These are phyloP conservation scores for Candida pseudofarinosa DNA, from an alignment of 805 yeast genomes.

Conservation along the genomic window DNA sequence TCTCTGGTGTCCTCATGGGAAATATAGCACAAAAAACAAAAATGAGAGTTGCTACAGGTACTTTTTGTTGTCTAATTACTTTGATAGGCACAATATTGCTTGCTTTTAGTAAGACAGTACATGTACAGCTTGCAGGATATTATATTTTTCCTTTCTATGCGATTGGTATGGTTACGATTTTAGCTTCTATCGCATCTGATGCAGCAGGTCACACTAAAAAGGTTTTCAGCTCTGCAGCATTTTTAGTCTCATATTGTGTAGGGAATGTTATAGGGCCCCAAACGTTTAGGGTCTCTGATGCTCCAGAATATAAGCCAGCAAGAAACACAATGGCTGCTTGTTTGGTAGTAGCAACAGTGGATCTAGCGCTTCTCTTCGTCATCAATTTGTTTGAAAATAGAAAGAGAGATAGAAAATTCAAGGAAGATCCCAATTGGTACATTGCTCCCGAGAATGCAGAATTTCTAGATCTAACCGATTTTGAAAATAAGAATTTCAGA, in stretches of 20 bases:
- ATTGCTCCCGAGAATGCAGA: slow-evolving; percentile 40
- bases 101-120: too few species aligned
- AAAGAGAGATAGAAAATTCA: slow-evolving; percentile 23
- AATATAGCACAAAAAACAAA: too few species aligned
- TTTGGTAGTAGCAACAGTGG: background rate
- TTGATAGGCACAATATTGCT: too few species aligned
- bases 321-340: slow-evolving; percentile 38
- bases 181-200: slow-evolving; percentile 42
- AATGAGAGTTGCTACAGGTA: too few species aligned
- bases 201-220: slow-evolving; percentile 58
- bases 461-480: slow-evolving; percentile 51
- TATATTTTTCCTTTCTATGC: too few species aligned
- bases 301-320: slow-evolving; percentile 42
- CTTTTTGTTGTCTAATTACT: too few species aligned
- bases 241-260: slow-evolving; percentile 46
- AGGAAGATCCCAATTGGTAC: too few species aligned
- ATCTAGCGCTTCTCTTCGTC: too few species aligned
- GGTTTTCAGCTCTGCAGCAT: slow-evolving; percentile 40
- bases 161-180: slow-evolving; percentile 22
- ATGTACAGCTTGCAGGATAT: too few species aligned
- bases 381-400: too few species aligned
- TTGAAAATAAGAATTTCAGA: slow-evolving; percentile 50
- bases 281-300: slow-evolving; percentile 39
- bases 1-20: too few species aligned
- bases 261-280: slow-evolving; percentile 59